Evolutionary conservation across 2,329 filamentous ascomycete genomes (phyloP).

Genomic region (Aureobasidium vineae): DNA sequence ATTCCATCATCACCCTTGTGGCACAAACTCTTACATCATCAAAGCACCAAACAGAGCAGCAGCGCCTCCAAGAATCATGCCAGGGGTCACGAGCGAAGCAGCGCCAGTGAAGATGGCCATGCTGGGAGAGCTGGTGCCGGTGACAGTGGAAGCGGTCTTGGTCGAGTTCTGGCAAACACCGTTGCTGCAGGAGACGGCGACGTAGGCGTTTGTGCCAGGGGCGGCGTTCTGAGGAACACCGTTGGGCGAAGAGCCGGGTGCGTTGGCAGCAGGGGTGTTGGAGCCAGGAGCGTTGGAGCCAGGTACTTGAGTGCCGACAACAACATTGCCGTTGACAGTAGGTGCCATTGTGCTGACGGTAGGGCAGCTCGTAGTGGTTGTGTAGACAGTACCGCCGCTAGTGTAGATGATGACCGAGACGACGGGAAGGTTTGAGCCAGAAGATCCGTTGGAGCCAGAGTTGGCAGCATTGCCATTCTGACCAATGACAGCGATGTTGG

Average conservation of each 20-base stretch:
- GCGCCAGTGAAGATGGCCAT: slow-evolving; percentile 25
- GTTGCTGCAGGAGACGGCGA: slow-evolving; percentile 5
- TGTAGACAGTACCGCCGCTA: background rate
- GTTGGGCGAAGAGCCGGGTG: background rate
- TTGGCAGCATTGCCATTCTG: slow-evolving; percentile 1
- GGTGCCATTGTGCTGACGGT: background rate
- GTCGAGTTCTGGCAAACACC: slow-evolving; percentile 1
- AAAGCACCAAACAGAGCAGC: background rate
- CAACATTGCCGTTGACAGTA: background rate
- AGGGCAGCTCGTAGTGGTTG: slow-evolving; percentile 19
- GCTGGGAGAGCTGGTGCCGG: background rate
- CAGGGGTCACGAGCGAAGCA: background rate
- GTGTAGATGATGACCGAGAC: slow-evolving; percentile 8
- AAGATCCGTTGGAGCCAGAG: background rate
- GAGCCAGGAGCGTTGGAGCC: background rate
- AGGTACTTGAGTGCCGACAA: background rate
- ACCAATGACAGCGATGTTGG: background rate
- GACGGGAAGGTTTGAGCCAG: background rate
- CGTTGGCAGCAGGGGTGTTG: background rate
- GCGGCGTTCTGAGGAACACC: background rate
- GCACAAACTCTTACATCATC: background rate
- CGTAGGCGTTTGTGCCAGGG: background rate
- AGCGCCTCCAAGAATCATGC: background rate
- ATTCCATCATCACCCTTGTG: background rate
- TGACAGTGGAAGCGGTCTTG: background rate